These are phyloP conservation scores for Pistacia integerrima DNA, from an alignment of 345 rosid genomes.

Conservation along the genomic window DNA sequence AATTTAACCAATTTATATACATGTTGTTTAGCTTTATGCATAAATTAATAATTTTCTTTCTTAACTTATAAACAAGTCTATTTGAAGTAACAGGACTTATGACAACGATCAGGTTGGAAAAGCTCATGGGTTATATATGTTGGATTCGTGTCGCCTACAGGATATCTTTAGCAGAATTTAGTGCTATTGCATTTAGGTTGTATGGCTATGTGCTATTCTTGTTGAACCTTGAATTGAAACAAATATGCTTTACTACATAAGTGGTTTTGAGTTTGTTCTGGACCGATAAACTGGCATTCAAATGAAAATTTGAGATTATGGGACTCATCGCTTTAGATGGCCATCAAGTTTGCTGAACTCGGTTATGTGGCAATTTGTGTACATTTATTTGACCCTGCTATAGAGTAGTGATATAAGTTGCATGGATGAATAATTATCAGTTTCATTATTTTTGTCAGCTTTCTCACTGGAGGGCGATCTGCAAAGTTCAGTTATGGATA, in stretches of 20 bases:
- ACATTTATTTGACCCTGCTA: background rate
- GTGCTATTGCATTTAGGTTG: background rate
- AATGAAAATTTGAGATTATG: background rate
- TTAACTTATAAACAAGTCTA: too few species aligned
- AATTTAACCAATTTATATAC: background rate
- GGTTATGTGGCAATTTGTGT: background rate
- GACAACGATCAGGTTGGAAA: background rate
- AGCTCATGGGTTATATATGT: background rate
- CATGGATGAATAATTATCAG: background rate
- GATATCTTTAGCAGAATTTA: background rate
- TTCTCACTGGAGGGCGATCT: slow-evolving; percentile 34
- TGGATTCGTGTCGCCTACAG: background rate
- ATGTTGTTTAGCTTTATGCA: background rate
- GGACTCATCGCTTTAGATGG: background rate
- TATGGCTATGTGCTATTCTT: background rate
- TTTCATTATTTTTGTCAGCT: slow-evolving; percentile 24
- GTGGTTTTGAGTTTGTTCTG: background rate
- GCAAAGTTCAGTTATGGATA: slow-evolving; percentile 56
- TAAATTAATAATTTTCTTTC: too few species aligned
- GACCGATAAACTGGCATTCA: background rate
- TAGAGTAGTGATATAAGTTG: background rate
- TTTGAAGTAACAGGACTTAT: background rate
- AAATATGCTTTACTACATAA: background rate
- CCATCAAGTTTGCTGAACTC: background rate
- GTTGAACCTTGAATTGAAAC: background rate